Conservation (phyloP, 371 early-diverging fungal genomes). For the Haplosporangium sp. region DNA sequence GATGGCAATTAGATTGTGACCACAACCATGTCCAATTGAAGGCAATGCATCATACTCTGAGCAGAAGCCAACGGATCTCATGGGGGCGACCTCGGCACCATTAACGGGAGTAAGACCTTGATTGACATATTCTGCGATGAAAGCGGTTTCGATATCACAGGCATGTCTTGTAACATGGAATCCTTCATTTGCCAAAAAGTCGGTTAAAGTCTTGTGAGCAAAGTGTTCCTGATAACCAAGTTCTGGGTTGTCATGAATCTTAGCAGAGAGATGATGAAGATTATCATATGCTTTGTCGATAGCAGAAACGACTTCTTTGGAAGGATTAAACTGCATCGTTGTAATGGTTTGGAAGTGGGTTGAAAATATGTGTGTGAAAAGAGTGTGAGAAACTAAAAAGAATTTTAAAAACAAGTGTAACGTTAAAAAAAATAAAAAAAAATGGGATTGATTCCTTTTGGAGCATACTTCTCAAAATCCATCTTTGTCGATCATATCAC, state of each 20-base stretch:
- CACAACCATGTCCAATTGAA: conserved; percentile 75
- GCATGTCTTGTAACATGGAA: conserved; percentile 57
- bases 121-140: conserved; percentile 57
- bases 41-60: conserved; percentile 62
- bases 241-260: conserved; percentile 60
- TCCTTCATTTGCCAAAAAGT: conserved; percentile 51
- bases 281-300: conserved; percentile 61
- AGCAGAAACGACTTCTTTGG: conserved; percentile 38
- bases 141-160: conserved; percentile 57
- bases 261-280: conserved; percentile 59
- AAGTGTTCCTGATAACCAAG: conserved; percentile 52
- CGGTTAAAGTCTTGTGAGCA: conserved; percentile 57
- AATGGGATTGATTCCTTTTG: neutral
- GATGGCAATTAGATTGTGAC: conserved; percentile 79
- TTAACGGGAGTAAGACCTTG: neutral
- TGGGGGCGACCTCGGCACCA: neutral
- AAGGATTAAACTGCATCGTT: conserved; percentile 23
- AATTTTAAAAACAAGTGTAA: no score
- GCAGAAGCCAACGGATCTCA: conserved; percentile 52
- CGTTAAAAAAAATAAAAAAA: neutral
- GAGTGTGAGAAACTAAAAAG: neutral
- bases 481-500: no score
- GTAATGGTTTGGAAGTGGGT: neutral
- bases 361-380: conserved; percentile 8
- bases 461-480: neutral